These are phyloP conservation scores for Juncus inflexus DNA, from an alignment of 176 grass and related monocot species.

Conservation along the genomic window DNA sequence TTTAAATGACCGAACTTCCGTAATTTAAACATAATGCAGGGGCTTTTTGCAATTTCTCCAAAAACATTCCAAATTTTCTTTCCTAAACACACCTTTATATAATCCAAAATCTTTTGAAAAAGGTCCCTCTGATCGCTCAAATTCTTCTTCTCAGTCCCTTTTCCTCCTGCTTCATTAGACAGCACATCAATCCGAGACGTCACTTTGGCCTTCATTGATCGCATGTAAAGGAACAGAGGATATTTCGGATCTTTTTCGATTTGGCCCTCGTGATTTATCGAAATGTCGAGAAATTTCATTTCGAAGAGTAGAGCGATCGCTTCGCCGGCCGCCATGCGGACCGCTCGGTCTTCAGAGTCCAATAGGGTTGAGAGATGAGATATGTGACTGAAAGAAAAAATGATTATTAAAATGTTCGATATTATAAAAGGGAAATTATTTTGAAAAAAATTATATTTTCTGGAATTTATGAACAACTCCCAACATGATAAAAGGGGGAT, in stretches of 20 bases:
- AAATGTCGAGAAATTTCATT: constrained; percentile 70
- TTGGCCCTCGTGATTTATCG: constrained; percentile 32
- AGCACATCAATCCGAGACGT: constrained; percentile 52
- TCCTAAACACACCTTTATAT: constrained; percentile 47
- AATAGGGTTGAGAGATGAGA: constrained; percentile 73
- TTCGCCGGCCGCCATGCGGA: constrained; percentile 97
- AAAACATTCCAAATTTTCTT: too few relatives aligned
- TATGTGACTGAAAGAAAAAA: constrained; percentile 41
- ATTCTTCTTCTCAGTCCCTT: constrained; percentile 97
- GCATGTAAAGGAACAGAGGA: constrained; percentile 68
- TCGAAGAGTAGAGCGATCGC: constrained; percentile 81
- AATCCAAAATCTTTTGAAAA: constrained; percentile 85
- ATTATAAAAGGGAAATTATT: too few relatives aligned
- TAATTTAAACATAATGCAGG: too few relatives aligned
- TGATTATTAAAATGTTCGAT: too few relatives aligned
- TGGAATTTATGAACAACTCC: too few relatives aligned
- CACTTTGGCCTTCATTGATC: constrained; percentile 86
- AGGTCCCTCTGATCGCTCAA: constrained; percentile 82
- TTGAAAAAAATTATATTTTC: too few relatives aligned
- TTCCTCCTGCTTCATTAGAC: constrained; percentile 74
- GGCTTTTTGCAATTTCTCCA: too few relatives aligned
- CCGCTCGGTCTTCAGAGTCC: constrained; percentile 66
- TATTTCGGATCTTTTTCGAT: constrained; percentile 51
- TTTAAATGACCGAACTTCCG: too few relatives aligned
- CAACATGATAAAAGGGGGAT: too few relatives aligned